A percentile compares a stretch with the other conserved stretches of the same genome.
phyloP scores from a whole-genome alignment of 306 rosid species.

The Abrus pulchellus region DNA sequence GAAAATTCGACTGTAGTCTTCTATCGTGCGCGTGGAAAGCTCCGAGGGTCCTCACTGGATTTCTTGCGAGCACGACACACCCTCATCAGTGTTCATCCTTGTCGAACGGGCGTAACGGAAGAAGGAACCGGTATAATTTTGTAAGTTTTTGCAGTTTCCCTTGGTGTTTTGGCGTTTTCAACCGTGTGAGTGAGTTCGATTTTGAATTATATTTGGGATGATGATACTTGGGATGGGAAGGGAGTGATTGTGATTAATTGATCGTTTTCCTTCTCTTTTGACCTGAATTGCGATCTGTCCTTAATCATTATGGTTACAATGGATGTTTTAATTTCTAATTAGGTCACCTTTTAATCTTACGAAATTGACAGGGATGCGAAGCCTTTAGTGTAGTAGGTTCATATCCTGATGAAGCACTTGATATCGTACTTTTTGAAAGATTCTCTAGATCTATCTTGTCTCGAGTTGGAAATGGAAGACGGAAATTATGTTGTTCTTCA shows the following conservation, averaged over 20 bases:
- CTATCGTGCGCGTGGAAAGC: constrained; percentile 94
- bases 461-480: constrained; percentile 60
- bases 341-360: constrained; percentile 44
- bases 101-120: constrained; percentile 55
- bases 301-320: neutral
- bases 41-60: constrained; percentile 93
- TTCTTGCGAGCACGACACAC: constrained; percentile 91
- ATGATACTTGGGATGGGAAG: constrained; percentile 1
- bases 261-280: neutral
- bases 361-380: constrained; percentile 67
- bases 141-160: constrained; percentile 69
- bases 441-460: constrained; percentile 60
- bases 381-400: constrained; percentile 64
- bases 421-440: constrained; percentile 59
- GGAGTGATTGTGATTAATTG: neutral
- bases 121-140: constrained; percentile 72
- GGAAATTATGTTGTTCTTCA: constrained; percentile 67
- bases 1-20: constrained; percentile 81
- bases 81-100: constrained; percentile 60
- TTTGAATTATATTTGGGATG: constrained; percentile 21
- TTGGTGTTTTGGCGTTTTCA: constrained; percentile 42
- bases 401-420: constrained; percentile 60
- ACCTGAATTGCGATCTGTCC: constrained; percentile 6
- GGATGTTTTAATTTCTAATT: constrained; percentile 36
- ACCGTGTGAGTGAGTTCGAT: constrained; percentile 12